These are phyloP conservation scores for Aspergillus campestris DNA, from an alignment of 495 filamentous ascomycete species.

Conservation along the genomic window DNA sequence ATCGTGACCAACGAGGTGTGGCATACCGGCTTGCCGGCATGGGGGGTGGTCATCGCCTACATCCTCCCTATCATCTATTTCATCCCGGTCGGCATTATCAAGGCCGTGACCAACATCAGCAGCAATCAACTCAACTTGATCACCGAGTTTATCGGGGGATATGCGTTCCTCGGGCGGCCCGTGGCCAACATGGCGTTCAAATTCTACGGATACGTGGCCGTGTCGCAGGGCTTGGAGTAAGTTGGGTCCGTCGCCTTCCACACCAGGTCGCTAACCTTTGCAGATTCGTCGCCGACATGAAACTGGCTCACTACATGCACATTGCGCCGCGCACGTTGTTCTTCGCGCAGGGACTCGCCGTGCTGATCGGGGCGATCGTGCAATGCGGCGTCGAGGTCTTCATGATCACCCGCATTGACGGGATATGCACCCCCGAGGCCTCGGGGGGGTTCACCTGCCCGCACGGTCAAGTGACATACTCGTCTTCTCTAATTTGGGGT, in stretches of 20 bases:
- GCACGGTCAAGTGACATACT: slow-evolving; percentile 59
- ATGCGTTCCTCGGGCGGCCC: slow-evolving; percentile 59
- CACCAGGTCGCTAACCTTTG: slow-evolving; percentile 28
- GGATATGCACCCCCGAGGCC: slow-evolving; percentile 52
- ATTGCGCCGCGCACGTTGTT: slow-evolving; percentile 64
- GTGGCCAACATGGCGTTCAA: slow-evolving; percentile 70
- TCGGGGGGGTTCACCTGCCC: slow-evolving; percentile 60
- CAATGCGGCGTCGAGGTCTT: slow-evolving; percentile 59
- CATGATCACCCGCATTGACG: slow-evolving; percentile 52
- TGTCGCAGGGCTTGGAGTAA: slow-evolving; percentile 42
- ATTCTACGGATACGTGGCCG: slow-evolving; percentile 65
- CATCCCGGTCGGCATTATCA: slow-evolving; percentile 43
- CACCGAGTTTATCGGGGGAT: slow-evolving; percentile 65
- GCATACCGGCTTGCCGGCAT: slow-evolving; percentile 57
- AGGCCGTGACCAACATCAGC: slow-evolving; percentile 60
- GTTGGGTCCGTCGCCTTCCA: slow-evolving; percentile 22
- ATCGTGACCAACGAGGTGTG: slow-evolving; percentile 56
- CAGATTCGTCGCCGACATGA: slow-evolving; percentile 63
- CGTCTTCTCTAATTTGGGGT: slow-evolving; percentile 64
- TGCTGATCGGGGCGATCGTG: slow-evolving; percentile 56
- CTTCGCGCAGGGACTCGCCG: slow-evolving; percentile 57
- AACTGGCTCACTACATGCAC: slow-evolving; percentile 74
- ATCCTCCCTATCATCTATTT: slow-evolving; percentile 34
- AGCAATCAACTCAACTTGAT: slow-evolving; percentile 58
- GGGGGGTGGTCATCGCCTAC: slow-evolving; percentile 58